Conservation (phyloP, 192 early-diverging fungal species). For the Spizellomyces sp. region DNA sequence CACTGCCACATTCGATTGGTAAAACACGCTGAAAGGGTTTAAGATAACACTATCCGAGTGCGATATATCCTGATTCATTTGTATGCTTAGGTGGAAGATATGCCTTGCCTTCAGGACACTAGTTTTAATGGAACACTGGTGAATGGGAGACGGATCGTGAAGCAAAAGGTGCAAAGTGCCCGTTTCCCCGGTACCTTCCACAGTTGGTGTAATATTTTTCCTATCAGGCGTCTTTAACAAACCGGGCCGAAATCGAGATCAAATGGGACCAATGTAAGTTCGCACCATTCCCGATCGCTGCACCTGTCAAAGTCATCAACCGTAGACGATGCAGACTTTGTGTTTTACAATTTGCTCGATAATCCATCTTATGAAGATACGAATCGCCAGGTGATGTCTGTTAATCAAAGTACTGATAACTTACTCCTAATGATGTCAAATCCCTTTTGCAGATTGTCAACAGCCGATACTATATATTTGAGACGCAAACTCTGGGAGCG, state of each 20-base stretch:
- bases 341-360: conserved; percentile 9
- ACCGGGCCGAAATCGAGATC: conserved; percentile 25
- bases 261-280: conserved; percentile 19
- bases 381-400: background rate
- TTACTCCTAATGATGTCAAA: background rate
- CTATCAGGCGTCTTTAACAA: conserved; percentile 6
- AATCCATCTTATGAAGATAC: background rate
- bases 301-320: background rate
- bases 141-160: conserved; percentile 1
- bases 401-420: background rate
- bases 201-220: background rate
- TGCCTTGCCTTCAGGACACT: conserved; percentile 23
- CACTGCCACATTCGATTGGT: conserved; percentile 21
- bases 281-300: background rate
- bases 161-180: conserved; percentile 4
- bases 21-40: background rate
- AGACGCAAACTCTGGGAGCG: conserved; percentile 4
- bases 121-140: conserved; percentile 20
- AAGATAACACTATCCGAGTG: no score
- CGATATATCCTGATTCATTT: background rate
- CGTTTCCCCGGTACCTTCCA: background rate
- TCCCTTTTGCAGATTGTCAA: conserved; percentile 4
- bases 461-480: conserved; percentile 24
- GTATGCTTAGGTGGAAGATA: conserved; percentile 13
- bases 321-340: conserved; percentile 1